phyloP scores from a whole-genome alignment of 2,329 filamentous ascomycete species.

The Purpureocillium lavendulum region DNA sequence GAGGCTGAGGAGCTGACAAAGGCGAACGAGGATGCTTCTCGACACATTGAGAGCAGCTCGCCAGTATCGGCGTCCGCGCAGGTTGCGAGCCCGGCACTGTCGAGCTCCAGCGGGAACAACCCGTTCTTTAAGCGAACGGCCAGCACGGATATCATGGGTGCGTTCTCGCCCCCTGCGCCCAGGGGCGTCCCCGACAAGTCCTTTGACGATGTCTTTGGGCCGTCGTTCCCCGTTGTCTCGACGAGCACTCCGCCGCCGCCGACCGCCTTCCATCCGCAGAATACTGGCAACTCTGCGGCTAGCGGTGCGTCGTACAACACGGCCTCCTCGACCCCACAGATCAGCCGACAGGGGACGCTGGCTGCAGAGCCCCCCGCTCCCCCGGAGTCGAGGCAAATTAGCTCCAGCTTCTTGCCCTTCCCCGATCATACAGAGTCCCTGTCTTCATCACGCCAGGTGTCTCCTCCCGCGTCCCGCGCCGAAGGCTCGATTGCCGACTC shows the following conservation, averaged over 20 bases:
- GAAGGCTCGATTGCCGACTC: conserved; percentile 37
- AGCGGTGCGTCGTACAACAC: conserved; percentile 44
- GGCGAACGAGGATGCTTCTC: conserved; percentile 50
- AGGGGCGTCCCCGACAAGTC: conserved; percentile 52
- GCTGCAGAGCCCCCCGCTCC: conserved; percentile 52
- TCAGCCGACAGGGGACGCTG: conserved; percentile 54
- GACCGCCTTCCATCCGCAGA: conserved; percentile 38
- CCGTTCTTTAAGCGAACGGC: conserved; percentile 79
- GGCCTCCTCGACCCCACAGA: conserved; percentile 51
- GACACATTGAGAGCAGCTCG: conserved; percentile 44
- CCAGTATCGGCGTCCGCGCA: conserved; percentile 36
- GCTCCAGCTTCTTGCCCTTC: conserved; percentile 67
- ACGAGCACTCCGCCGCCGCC: conserved; percentile 33
- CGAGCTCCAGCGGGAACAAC: conserved; percentile 72
- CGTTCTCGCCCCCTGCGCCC: conserved; percentile 39
- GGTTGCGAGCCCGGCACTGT: conserved; percentile 62
- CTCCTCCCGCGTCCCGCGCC: conserved; percentile 53
- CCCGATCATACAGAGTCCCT: conserved; percentile 57
- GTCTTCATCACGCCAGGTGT: conserved; percentile 70
- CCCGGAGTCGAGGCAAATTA: conserved; percentile 69
- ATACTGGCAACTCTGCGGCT: conserved; percentile 46
- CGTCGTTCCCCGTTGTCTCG: conserved; percentile 44
- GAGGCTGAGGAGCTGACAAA: conserved; percentile 65
- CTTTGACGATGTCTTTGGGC: conserved; percentile 83
- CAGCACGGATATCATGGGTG: conserved; percentile 51